Evolutionary conservation across 2,329 filamentous ascomycete genomes (phyloP).

Genomic region (Grosmannia serpens): DNA sequence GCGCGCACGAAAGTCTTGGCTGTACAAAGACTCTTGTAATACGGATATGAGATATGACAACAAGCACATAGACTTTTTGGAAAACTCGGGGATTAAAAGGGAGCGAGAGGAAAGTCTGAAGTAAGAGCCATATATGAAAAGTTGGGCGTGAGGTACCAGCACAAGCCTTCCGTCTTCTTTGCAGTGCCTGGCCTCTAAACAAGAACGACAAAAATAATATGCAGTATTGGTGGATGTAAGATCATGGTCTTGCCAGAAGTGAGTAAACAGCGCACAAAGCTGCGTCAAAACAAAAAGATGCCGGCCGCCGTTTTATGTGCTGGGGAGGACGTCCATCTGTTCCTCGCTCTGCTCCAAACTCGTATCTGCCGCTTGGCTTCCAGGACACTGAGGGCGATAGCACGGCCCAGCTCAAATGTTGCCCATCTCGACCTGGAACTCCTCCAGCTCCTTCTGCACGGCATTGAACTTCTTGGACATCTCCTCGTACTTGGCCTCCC

Average conservation of each 20-base stretch:
- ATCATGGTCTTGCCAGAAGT: conserved; percentile 6
- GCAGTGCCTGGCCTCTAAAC: neutral
- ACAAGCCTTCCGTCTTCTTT: neutral
- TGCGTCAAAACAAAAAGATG: conserved; percentile 7
- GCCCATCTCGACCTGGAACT: conserved; percentile 83
- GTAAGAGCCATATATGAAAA: neutral
- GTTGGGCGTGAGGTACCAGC: neutral
- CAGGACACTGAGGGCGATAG: neutral
- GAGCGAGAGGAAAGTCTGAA: neutral
- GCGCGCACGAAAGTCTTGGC: neutral
- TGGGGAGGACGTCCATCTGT: neutral
- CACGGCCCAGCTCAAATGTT: conserved; percentile 65
- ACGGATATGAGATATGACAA: neutral
- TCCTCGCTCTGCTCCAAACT: neutral
- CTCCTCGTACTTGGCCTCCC: conserved; percentile 97
- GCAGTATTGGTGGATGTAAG: conserved; percentile 8
- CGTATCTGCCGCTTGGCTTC: neutral
- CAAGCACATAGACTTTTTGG: neutral
- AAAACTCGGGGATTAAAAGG: neutral
- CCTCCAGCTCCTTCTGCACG: conserved; percentile 82
- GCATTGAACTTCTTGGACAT: conserved; percentile 80
- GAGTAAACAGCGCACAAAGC: neutral
- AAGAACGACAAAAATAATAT: conserved; percentile 5
- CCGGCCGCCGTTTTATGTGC: neutral
- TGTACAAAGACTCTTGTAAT: neutral